Evolutionary conservation across 2,329 filamentous ascomycete genomes (phyloP).

Genomic region (Dendrostoma leiphaemia): DNA sequence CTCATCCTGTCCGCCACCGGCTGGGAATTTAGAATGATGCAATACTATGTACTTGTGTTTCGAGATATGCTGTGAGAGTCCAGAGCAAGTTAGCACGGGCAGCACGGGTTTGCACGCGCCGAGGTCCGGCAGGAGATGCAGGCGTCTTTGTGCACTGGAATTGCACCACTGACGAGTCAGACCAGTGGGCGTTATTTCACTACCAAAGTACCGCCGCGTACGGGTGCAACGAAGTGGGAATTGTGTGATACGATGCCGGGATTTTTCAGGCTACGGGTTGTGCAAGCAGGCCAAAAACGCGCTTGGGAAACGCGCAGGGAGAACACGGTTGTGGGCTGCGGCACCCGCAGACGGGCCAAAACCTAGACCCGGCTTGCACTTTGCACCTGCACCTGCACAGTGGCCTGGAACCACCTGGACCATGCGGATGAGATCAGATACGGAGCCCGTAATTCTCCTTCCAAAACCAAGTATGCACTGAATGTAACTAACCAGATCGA

Average conservation of each 20-base stretch:
- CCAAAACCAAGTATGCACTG: too few species aligned
- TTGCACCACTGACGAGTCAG: background rate
- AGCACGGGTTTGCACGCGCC: background rate
- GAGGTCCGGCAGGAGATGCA: background rate
- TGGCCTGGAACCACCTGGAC: too few species aligned
- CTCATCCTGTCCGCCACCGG: too few species aligned
- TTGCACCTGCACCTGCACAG: too few species aligned
- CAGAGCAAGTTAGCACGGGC: too few species aligned
- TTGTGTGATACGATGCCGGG: background rate
- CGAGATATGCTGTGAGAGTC: too few species aligned
- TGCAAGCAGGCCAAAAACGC: conserved; percentile 15
- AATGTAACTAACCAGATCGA: too few species aligned
- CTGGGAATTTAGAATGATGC: too few species aligned
- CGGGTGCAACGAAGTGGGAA: background rate
- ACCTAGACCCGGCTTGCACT: too few species aligned
- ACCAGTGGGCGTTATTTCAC: too few species aligned
- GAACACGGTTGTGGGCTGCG: conserved; percentile 8
- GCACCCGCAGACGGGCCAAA: background rate
- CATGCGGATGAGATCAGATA: background rate
- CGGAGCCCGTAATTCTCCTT: background rate
- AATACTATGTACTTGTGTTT: too few species aligned
- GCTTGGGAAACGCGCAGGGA: conserved; percentile 10
- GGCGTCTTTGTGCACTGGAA: background rate
- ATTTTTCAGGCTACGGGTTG: background rate
- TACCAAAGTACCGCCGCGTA: too few species aligned